Conservation (phyloP, 129 eudicot genomes). For the Sambucus nigra region DNA sequence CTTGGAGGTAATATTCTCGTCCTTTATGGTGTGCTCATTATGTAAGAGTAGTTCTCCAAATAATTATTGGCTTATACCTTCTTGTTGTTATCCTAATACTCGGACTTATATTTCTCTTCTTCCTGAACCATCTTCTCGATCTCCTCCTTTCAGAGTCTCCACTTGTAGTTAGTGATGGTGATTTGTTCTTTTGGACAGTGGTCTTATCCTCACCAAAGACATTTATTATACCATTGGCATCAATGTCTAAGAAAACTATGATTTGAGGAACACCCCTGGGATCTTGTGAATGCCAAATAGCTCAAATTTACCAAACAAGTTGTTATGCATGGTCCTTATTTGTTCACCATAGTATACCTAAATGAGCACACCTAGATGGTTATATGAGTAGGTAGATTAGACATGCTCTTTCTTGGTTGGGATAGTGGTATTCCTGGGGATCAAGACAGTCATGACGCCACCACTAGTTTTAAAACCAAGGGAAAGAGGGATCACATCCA, state of each 20-base stretch:
- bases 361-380: constrained; percentile 1
- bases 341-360: constrained; percentile 5
- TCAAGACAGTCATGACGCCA: constrained; percentile 11
- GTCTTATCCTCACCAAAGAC: constrained; percentile 5
- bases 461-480: constrained; percentile 7
- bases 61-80: neutral
- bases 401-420: constrained; percentile 8
- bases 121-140: constrained; percentile 6
- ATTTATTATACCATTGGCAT: constrained; percentile 3
- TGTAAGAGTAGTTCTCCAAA: neutral
- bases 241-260: neutral
- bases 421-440: constrained; percentile 13
- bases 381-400: neutral
- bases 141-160: constrained; percentile 3
- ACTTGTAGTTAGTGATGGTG: constrained; percentile 2
- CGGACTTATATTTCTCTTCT: constrained; percentile 1
- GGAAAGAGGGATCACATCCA: constrained; percentile 17
- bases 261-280: constrained; percentile 1
- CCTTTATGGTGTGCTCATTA: neutral
- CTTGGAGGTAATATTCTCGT: neutral
- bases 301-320: neutral
- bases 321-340: neutral
- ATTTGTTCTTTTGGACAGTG: constrained; percentile 2
- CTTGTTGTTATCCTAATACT: constrained; percentile 7
- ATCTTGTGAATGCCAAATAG: neutral